Percentiles rank a stretch among this genome's conserved stretches.
These are phyloP conservation scores for Backusella morwellensis DNA, from an alignment of 192 early-diverging fungal species.

Conservation along the genomic window DNA sequence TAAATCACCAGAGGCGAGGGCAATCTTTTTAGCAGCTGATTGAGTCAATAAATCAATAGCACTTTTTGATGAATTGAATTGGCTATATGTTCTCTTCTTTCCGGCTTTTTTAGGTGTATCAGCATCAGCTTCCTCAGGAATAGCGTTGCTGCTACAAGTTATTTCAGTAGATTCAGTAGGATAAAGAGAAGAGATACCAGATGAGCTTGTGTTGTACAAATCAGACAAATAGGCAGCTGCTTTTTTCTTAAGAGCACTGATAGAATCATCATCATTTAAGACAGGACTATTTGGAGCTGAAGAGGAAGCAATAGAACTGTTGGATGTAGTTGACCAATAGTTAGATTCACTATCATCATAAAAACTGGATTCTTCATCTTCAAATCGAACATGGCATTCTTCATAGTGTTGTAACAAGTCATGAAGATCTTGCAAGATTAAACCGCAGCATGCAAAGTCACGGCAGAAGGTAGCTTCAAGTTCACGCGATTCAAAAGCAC, in stretches of 20 bases:
- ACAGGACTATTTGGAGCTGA: conserved; percentile 22
- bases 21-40: conserved; percentile 21
- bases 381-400: conserved; percentile 88
- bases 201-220: conserved; percentile 15
- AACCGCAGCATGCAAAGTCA: conserved; percentile 95
- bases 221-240: conserved; percentile 32
- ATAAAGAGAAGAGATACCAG: background rate
- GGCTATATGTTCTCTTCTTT: conserved; percentile 25
- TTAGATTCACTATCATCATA: conserved; percentile 44
- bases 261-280: conserved; percentile 5
- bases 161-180: background rate
- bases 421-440: conserved; percentile 85
- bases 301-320: background rate
- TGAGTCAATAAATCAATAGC: conserved; percentile 21
- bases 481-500: conserved; percentile 57
- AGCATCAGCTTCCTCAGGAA: conserved; percentile 6
- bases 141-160: background rate
- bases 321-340: conserved; percentile 1
- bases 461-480: conserved; percentile 91
- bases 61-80: background rate
- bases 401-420: conserved; percentile 96
- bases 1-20: conserved; percentile 9
- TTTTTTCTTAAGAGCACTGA: conserved; percentile 35
- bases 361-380: conserved; percentile 69
- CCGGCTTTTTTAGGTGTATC: background rate